A percentile compares a stretch with the other conserved stretches of the same genome.
phyloP scores from a whole-genome alignment of 176 grass and related monocot species.

The Triticum timopheevii region DNA sequence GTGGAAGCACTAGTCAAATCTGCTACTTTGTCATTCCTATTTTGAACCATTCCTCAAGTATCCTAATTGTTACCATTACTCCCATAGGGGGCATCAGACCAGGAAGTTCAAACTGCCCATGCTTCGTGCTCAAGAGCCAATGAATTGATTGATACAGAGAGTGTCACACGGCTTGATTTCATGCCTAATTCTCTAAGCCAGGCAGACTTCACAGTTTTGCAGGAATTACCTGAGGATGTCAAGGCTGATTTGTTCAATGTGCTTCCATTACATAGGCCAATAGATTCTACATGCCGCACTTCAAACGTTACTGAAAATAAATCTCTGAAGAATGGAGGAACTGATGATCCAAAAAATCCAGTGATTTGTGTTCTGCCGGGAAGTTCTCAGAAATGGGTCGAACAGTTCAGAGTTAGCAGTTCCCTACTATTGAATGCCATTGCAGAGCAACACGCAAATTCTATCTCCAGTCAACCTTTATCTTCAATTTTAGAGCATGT shows the following conservation, averaged over 20 bases:
- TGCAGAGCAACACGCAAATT: conserved; percentile 41
- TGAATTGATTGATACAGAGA: conserved; percentile 26
- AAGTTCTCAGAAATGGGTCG: conserved; percentile 51
- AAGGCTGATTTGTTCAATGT: conserved; percentile 57
- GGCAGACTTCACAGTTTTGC: conserved; percentile 56
- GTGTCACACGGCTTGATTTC: conserved; percentile 42
- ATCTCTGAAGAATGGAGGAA: conserved; percentile 12
- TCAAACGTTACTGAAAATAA: conserved; percentile 29
- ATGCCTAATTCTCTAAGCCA: conserved; percentile 83
- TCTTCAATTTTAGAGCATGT: conserved; percentile 58
- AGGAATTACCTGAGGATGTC: conserved; percentile 74
- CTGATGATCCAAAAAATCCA: conserved; percentile 31
- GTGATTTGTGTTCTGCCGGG: conserved; percentile 23
- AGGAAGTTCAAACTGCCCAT: conserved; percentile 40
- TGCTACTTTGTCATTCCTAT: conserved; percentile 21
- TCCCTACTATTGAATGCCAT: conserved; percentile 52
- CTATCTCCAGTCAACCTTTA: conserved; percentile 31
- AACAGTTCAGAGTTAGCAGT: conserved; percentile 58
- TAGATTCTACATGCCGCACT: conserved; percentile 31
- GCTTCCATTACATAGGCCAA: conserved; percentile 60
- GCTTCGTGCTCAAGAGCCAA: conserved; percentile 51
- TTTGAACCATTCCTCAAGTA: not conserved
- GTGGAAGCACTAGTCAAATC: conserved; percentile 11
- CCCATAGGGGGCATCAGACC: conserved; percentile 13
- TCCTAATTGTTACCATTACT: conserved; percentile 31